Percentiles rank a stretch among this genome's conserved stretches.
phyloP scores from a whole-genome alignment of 805 yeast species.

The Grigorovia yakushimaensis region DNA sequence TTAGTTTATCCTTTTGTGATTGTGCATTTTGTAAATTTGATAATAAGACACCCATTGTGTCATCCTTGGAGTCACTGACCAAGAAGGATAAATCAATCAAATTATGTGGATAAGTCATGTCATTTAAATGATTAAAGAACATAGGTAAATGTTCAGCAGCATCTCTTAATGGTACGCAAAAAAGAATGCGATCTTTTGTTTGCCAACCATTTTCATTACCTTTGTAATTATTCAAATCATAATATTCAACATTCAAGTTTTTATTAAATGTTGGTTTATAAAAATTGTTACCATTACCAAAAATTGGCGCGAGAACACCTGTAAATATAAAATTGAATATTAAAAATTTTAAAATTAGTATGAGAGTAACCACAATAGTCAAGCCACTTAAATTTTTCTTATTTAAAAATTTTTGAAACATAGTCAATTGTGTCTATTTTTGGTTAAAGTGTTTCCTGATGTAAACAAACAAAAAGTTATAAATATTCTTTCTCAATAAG shows the following conservation, averaged over 20 bases:
- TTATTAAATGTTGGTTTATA: conserved; percentile 13
- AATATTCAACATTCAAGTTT: conserved; percentile 46
- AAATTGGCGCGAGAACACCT: not conserved
- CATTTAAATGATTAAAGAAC: conserved; percentile 74
- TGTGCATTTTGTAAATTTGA: conserved; percentile 54
- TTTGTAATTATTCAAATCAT: conserved; percentile 57
- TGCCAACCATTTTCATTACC: conserved; percentile 76
- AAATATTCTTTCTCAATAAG: no score
- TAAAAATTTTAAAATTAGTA: not conserved
- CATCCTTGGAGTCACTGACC: conserved; percentile 84
- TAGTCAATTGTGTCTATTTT: not conserved
- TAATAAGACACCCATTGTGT: conserved; percentile 64
- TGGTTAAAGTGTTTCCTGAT: not conserved
- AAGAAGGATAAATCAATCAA: conserved; percentile 75
- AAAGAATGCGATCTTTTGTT: conserved; percentile 63
- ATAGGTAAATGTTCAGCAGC: conserved; percentile 84
- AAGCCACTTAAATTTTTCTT: not conserved
- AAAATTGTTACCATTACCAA: not conserved
- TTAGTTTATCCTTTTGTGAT: conserved; percentile 45
- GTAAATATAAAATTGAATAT: not conserved
- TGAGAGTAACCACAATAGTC: not conserved
- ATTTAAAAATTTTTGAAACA: not conserved
- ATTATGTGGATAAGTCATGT: conserved; percentile 79
- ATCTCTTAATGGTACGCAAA: conserved; percentile 85
- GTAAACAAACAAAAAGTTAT: no score